These are phyloP conservation scores for Populus hybrid DNA, from an alignment of 441 rosid species.

Conservation along the genomic window DNA sequence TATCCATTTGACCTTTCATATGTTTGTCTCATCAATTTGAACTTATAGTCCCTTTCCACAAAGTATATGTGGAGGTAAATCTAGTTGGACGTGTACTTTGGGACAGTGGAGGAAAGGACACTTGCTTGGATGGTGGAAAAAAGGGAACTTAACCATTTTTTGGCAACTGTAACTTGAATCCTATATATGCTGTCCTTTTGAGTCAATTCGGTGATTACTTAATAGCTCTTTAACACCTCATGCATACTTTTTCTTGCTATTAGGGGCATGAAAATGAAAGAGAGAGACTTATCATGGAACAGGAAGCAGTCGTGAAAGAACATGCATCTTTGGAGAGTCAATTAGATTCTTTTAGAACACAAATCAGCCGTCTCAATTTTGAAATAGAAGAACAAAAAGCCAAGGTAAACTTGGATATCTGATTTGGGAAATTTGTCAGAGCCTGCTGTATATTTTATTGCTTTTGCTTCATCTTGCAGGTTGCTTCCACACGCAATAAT, in stretches of 20 bases:
- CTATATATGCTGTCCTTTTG: background rate
- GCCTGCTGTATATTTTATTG: constrained; percentile 12
- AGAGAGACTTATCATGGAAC: constrained; percentile 89
- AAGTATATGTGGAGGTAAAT: background rate
- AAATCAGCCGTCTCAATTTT: constrained; percentile 52
- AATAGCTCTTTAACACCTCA: constrained; percentile 11
- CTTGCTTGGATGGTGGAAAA: background rate
- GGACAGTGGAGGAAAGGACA: background rate
- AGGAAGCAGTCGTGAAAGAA: constrained; percentile 79
- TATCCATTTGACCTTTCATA: background rate
- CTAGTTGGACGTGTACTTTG: background rate
- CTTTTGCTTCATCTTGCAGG: constrained; percentile 45
- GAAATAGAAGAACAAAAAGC: constrained; percentile 73
- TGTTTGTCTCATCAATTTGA: background rate
- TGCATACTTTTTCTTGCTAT: constrained; percentile 20
- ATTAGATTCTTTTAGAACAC: constrained; percentile 53
- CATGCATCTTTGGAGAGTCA: constrained; percentile 77
- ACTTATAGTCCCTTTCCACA: background rate
- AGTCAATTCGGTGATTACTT: background rate
- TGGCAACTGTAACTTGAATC: background rate
- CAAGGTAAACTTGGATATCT: constrained; percentile 49
- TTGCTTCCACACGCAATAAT: constrained; percentile 44
- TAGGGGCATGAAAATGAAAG: constrained; percentile 81
- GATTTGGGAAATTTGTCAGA: constrained; percentile 7
- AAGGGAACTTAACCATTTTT: background rate